Base-by-base conservation (phyloP, 768 basidiomycete species). In the Epithele typhae region DNA sequence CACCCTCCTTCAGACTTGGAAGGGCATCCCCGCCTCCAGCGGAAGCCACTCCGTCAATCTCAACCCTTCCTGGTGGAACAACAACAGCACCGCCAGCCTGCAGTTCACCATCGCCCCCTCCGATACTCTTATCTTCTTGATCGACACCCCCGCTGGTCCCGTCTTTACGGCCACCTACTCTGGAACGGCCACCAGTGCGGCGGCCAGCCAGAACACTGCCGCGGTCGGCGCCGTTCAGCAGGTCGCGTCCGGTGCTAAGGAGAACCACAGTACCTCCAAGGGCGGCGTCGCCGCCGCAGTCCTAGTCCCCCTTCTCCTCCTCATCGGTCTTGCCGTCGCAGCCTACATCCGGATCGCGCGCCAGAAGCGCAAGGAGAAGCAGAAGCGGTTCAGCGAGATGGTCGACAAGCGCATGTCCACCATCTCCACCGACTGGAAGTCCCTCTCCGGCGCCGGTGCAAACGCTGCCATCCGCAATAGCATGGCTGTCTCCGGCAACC, bases 381-480 rank as follows among this genome's bases (percentile, higher is more conserved):
- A 77, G 58, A 74, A 68, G 62, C 71, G 72, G 18, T 92, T 78
- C 72, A 79, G 75, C 33, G 74, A 81, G 60, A 76, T 71, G 9
- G 64, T 92, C 62, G 88, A 92, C 68, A 81, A 79, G 63, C 84
- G 88, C 63, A 90, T 92, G 88, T 84, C 81, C 2, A 86, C 83
- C 40, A 87, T 90, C 54, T 82, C 81, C 5, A 68, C 74, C 17
- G 84, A 89, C 58, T 91, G 88, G 88, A 84, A 82, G 62, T 73
- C 75, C 36, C 80, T 89, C 55, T 78, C 82, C 7, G 68, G 72
- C 5, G 81, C 77, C 4, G 88, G 86, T 39, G 89, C 87, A 1
- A 70, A 72, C 18, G 85, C 81, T 25, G 89, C 86, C 10, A 83
- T 92, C 53, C 78, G 87, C 49, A 75, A 73, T 54, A 81, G 78